These are phyloP conservation scores for Esteya vermicola DNA, from an alignment of 2,329 filamentous ascomycete species.

Conservation along the genomic window DNA sequence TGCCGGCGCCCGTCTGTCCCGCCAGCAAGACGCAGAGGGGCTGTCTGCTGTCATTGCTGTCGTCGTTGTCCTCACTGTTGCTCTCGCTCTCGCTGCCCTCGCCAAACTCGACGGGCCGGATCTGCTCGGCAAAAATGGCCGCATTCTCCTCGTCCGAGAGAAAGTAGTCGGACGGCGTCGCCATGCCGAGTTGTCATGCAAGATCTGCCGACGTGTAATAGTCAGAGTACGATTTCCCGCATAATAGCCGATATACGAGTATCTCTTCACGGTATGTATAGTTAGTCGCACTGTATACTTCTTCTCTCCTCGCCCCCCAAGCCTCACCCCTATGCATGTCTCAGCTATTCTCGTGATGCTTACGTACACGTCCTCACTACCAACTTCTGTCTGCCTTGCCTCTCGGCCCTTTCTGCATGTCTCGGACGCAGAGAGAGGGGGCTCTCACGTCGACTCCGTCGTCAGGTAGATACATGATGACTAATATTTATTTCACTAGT, in stretches of 20 bases:
- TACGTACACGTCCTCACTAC: neutral
- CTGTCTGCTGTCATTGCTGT: neutral
- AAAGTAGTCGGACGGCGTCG: conserved; percentile 10
- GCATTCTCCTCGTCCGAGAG: conserved; percentile 14
- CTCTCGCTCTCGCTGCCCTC: no score
- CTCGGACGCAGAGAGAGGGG: neutral
- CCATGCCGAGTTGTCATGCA: no score
- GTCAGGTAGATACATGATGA: neutral
- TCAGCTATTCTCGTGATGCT: neutral
- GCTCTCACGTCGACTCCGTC: neutral
- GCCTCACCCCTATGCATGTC: neutral
- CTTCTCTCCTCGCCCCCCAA: neutral
- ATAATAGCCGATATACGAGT: no score
- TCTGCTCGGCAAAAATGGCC: conserved; percentile 14
- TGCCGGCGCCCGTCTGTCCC: conserved; percentile 33
- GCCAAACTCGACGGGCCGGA: conserved; percentile 11
- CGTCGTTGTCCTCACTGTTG: neutral
- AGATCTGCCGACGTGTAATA: no score
- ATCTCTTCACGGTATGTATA: no score
- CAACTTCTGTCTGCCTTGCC: neutral
- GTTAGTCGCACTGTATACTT: no score
- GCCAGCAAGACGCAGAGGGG: conserved; percentile 27
- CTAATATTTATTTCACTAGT: neutral
- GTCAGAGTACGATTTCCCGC: no score
- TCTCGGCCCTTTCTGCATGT: neutral